Conservation (phyloP, 164 flowering plant species). For the Brasenia schreberi region DNA sequence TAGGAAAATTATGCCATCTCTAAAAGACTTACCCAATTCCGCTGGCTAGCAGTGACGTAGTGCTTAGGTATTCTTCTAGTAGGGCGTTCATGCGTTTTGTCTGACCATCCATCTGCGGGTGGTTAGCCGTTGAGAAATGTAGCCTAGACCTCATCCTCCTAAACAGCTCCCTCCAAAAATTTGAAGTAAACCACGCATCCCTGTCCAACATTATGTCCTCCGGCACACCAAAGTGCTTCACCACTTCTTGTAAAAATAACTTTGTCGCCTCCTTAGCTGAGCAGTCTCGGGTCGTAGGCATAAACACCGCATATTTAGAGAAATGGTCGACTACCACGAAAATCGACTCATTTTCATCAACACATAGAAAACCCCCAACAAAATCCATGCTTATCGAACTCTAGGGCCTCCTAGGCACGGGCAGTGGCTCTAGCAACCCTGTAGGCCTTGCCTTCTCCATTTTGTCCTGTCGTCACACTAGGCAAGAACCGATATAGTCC, state of each 20-base stretch:
- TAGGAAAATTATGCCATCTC: too few relatives aligned
- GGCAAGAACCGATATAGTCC: background rate
- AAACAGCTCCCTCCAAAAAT: slow-evolving; percentile 1
- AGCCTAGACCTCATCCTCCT: background rate
- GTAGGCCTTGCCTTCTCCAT: background rate
- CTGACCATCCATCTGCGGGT: slow-evolving; percentile 2
- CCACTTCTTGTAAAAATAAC: background rate
- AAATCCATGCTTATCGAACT: background rate
- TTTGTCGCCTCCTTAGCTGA: background rate
- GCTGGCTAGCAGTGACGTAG: too few relatives aligned
- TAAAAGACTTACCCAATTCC: too few relatives aligned
- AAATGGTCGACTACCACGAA: background rate
- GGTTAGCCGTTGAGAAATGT: background rate
- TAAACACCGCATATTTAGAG: background rate
- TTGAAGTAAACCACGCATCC: background rate
- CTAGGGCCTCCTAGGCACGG: background rate
- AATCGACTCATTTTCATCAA: background rate
- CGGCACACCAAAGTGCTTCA: background rate
- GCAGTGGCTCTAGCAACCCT: background rate
- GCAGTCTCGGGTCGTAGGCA: background rate
- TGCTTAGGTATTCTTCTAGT: too few relatives aligned
- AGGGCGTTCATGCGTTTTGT: background rate
- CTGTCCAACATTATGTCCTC: background rate
- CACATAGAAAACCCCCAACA: background rate
- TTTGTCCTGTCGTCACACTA: background rate